Evolutionary conservation across 2,329 filamentous ascomycete genomes (phyloP).

Genomic region (Xylariaceae sp.): DNA sequence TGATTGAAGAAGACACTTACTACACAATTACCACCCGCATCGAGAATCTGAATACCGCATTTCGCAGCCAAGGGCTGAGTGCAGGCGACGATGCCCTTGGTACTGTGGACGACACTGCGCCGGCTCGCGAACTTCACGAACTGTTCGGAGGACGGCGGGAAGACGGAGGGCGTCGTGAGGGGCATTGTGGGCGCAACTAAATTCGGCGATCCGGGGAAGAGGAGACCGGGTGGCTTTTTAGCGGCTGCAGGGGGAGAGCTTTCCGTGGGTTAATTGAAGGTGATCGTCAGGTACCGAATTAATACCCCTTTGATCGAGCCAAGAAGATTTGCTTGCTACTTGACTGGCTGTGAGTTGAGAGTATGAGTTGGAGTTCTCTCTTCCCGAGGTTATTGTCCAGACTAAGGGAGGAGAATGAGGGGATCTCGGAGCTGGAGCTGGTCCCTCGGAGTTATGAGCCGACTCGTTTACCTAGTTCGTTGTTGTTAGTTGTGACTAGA

Average conservation of each 20-base stretch:
- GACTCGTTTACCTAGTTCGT: too few relatives aligned
- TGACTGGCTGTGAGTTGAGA: too few relatives aligned
- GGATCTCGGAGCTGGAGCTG: too few relatives aligned
- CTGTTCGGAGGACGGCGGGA: conserved; percentile 40
- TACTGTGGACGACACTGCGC: conserved; percentile 88
- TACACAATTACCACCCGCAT: conserved; percentile 86
- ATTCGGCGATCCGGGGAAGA: background rate
- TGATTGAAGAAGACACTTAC: conserved; percentile 46
- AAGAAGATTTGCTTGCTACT: background rate
- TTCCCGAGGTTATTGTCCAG: too few relatives aligned
- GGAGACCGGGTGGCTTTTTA: background rate
- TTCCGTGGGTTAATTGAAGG: too few relatives aligned
- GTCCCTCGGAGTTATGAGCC: too few relatives aligned
- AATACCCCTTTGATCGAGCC: background rate
- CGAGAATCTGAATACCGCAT: conserved; percentile 80
- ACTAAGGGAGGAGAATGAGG: too few relatives aligned
- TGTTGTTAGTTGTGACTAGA: too few relatives aligned
- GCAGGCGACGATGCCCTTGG: conserved; percentile 83
- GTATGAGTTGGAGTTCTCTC: too few relatives aligned
- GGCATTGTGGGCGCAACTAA: conserved; percentile 37
- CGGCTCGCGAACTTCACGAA: conserved; percentile 70
- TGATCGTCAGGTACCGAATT: background rate
- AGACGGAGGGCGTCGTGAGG: conserved; percentile 43
- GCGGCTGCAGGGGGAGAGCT: too few relatives aligned
- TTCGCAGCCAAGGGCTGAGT: conserved; percentile 85